Conservation (phyloP, 306 rosid species). For the Citrullus mucosospermus region DNA sequence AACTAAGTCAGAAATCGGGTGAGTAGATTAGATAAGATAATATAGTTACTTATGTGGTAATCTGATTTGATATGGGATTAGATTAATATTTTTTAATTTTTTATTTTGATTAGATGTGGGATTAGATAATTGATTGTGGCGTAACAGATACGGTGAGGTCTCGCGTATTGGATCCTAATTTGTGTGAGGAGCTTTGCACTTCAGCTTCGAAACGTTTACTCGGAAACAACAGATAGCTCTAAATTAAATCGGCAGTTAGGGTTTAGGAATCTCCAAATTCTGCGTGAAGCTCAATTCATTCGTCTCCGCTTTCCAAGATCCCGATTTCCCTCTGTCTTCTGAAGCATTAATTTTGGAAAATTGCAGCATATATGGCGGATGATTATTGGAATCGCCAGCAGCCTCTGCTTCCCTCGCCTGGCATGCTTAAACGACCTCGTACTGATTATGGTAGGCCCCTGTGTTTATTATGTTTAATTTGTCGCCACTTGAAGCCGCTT, state of each 20-base stretch:
- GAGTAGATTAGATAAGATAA: no score
- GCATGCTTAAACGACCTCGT: conserved; percentile 64
- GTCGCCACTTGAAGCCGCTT: neutral
- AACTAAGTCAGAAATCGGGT: no score
- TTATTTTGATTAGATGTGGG: no score
- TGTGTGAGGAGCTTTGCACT: neutral
- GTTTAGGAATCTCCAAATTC: neutral
- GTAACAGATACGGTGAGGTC: neutral
- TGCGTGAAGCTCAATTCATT: neutral
- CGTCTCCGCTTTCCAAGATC: neutral
- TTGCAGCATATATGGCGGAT: conserved; percentile 35
- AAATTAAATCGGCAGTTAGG: neutral
- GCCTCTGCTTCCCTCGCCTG: conserved; percentile 31
- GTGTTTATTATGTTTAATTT: neutral
- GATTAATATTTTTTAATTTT: no score
- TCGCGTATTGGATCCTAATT: neutral
- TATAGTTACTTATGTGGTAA: no score
- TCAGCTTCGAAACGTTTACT: neutral
- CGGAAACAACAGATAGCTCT: neutral
- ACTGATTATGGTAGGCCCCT: conserved; percentile 45
- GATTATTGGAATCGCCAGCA: conserved; percentile 64
- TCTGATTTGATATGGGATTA: no score
- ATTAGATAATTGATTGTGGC: neutral
- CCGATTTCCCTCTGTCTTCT: neutral
- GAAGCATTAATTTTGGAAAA: neutral